Conservation (phyloP, 1,284 basidiomycete genomes). For the Leccinum angustisporum region DNA sequence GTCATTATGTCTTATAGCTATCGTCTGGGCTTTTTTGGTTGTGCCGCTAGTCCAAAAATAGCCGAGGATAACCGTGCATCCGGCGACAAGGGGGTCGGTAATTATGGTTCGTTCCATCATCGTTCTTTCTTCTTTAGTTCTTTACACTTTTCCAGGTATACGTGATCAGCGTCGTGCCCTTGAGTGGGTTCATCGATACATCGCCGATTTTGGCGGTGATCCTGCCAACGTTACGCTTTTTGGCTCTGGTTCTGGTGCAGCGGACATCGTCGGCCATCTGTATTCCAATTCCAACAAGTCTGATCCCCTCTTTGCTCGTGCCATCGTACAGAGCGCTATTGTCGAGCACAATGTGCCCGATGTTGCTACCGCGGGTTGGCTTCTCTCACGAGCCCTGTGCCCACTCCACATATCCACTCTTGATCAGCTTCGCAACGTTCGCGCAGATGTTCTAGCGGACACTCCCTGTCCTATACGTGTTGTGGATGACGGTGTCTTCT, state of each 20-base stretch:
- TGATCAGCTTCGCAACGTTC: slow-evolving; percentile 58
- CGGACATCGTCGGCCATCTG: slow-evolving; percentile 70
- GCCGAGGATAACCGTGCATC: slow-evolving; percentile 61
- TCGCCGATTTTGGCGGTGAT: slow-evolving; percentile 71
- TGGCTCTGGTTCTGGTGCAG: slow-evolving; percentile 67
- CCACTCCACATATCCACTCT: slow-evolving; percentile 51
- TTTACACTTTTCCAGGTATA: slow-evolving; percentile 45
- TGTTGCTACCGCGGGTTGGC: slow-evolving; percentile 60
- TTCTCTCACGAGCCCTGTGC: slow-evolving; percentile 60
- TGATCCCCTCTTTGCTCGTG: slow-evolving; percentile 60
- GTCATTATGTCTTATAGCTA: slow-evolving; percentile 44
- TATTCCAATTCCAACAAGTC: slow-evolving; percentile 62
- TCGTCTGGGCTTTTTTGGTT: slow-evolving; percentile 73
- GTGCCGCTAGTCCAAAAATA: slow-evolving; percentile 61
- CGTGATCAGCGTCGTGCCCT: slow-evolving; percentile 69
- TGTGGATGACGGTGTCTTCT: slow-evolving; percentile 67
- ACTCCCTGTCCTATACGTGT: slow-evolving; percentile 51
- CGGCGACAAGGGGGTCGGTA: slow-evolving; percentile 71
- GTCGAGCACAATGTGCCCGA: slow-evolving; percentile 61
- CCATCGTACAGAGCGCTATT: slow-evolving; percentile 65
- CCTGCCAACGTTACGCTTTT: slow-evolving; percentile 69
- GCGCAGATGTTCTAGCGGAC: slow-evolving; percentile 54
- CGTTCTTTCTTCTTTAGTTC: slow-evolving; percentile 1
- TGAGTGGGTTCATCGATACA: slow-evolving; percentile 68
- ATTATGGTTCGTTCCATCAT: slow-evolving; percentile 55